These are phyloP conservation scores for Kwoniella sp. DNA, from an alignment of 768 basidiomycete genomes.

Conservation along the genomic window DNA sequence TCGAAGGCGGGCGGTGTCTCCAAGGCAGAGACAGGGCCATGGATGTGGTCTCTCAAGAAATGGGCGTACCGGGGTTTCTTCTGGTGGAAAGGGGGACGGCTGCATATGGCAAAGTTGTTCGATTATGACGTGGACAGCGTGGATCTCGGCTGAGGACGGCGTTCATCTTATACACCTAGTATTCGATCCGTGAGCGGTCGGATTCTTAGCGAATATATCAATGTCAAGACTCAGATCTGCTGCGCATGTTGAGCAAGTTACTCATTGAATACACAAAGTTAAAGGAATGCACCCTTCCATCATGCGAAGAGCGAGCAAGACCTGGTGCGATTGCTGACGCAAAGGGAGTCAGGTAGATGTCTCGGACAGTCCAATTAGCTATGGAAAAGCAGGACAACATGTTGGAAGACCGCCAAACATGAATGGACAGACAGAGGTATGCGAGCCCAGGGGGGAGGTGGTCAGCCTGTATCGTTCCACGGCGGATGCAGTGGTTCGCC, in stretches of 20 bases:
- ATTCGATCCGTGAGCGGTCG: too few species aligned
- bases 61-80: slow-evolving; percentile 43
- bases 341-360: slow-evolving; percentile 2
- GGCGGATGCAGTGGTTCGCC: too few species aligned
- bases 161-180: too few species aligned
- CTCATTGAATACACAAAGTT: neutral
- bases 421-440: neutral
- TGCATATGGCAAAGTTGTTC: slow-evolving; percentile 7
- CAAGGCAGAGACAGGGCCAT: slow-evolving; percentile 24
- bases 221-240: neutral
- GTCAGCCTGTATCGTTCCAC: too few species aligned
- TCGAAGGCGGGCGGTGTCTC: slow-evolving; percentile 7
- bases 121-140: slow-evolving; percentile 25
- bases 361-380: neutral
- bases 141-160: neutral
- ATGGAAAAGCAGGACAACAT: neutral
- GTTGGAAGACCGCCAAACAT: neutral
- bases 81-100: slow-evolving; percentile 23
- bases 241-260: neutral
- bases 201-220: neutral
- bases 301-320: too few species aligned
- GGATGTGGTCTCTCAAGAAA: slow-evolving; percentile 45
- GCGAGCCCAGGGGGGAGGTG: too few species aligned
- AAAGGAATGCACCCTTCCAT: neutral
- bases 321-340: neutral